phyloP scores from a whole-genome alignment of 2,329 filamentous ascomycete genomes.

The Alternaria brassicicola region DNA sequence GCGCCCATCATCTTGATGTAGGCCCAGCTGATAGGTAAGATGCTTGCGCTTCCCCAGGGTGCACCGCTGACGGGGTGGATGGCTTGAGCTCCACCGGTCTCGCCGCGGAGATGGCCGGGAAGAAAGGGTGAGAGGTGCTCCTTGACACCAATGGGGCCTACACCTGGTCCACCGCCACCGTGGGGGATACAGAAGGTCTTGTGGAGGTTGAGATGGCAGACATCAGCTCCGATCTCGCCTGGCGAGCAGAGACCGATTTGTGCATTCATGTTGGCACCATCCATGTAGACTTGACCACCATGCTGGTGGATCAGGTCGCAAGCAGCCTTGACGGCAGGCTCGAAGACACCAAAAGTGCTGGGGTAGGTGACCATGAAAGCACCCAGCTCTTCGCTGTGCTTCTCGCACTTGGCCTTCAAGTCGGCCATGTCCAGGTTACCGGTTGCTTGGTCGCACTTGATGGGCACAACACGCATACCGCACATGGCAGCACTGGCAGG shows the following conservation, averaged over 20 bases:
- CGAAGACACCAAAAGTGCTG: constrained; percentile 92
- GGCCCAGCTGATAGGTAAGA: constrained; percentile 91
- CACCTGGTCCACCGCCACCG: constrained; percentile 89
- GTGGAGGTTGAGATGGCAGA: constrained; percentile 96
- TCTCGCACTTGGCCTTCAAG: constrained; percentile 84
- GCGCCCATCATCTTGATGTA: constrained; percentile 95
- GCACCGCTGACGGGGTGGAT: constrained; percentile 81
- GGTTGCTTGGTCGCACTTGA: constrained; percentile 87
- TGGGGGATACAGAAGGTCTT: constrained; percentile 99
- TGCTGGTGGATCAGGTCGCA: constrained; percentile 85
- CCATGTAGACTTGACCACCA: constrained; percentile 97
- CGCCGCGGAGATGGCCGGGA: constrained; percentile 70
- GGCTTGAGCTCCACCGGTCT: constrained; percentile 61
- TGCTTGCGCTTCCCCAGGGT: constrained; percentile 85
- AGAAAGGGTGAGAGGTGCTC: constrained; percentile 77
- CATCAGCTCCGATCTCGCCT: constrained; percentile 92
- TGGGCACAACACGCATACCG: constrained; percentile 88
- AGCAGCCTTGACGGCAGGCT: constrained; percentile 83
- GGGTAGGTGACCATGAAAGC: constrained; percentile 98
- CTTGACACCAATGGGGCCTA: constrained; percentile 92
- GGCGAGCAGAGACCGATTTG: constrained; percentile 95
- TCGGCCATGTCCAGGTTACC: constrained; percentile 90
- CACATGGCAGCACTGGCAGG: constrained; percentile 95
- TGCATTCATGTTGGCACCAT: constrained; percentile 98
- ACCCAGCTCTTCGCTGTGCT: constrained; percentile 82